phyloP scores from a whole-genome alignment of 257 asterid genomes.

The Fraxinus quadrangulata region DNA sequence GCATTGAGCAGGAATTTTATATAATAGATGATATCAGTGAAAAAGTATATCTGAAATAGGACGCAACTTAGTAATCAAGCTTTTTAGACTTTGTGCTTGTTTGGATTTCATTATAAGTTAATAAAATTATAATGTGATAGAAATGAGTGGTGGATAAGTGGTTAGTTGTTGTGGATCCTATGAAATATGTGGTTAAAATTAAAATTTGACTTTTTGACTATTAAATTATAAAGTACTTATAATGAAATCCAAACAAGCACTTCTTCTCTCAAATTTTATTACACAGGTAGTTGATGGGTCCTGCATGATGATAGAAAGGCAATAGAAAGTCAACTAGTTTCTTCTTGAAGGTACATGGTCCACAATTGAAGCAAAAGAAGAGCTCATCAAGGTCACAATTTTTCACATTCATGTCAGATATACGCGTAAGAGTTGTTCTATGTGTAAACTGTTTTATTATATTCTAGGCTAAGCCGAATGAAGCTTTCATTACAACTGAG shows the following conservation, averaged over 20 bases:
- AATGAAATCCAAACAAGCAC: neutral
- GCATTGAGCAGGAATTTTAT: constrained; percentile 1
- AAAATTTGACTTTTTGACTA: too few relatives aligned
- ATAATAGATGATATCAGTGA: neutral
- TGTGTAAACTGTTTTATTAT: neutral
- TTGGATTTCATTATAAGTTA: too few relatives aligned
- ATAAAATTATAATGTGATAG: too few relatives aligned
- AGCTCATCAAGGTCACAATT: neutral
- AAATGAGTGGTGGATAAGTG: too few relatives aligned
- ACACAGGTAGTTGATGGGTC: neutral
- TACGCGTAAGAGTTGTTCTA: neutral
- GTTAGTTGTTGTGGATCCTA: too few relatives aligned
- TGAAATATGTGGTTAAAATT: too few relatives aligned
- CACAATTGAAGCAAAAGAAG: neutral
- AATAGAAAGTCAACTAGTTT: neutral
- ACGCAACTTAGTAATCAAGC: constrained; percentile 2
- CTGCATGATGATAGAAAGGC: neutral
- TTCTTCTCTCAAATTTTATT: neutral
- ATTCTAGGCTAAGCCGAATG: neutral
- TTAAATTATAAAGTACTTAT: too few relatives aligned
- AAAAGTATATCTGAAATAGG: neutral
- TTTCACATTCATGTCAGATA: constrained; percentile 12
- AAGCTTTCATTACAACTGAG: constrained; percentile 9
- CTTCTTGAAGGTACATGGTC: neutral
- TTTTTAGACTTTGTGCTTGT: too few relatives aligned